Conservation (phyloP, 2,329 filamentous ascomycete species). For the Coleophoma cylindrospora region DNA sequence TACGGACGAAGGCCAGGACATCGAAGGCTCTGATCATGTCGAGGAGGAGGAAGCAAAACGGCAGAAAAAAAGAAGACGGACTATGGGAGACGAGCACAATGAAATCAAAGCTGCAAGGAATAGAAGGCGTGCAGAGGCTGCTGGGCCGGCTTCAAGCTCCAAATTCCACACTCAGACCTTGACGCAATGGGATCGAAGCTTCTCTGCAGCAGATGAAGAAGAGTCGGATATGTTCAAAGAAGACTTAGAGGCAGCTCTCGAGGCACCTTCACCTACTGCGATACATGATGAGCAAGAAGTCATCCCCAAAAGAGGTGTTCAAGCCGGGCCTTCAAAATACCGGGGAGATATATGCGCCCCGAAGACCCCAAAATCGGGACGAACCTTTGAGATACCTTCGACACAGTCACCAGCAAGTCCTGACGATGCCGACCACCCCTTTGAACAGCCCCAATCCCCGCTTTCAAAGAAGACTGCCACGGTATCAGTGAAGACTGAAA, state of each 20-base stretch:
- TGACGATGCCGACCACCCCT: too few relatives aligned
- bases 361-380: not conserved
- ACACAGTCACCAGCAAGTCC: not conserved
- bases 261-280: too few relatives aligned
- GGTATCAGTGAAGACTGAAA: too few relatives aligned
- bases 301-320: too few relatives aligned
- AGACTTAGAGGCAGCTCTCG: not conserved
- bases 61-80: not conserved
- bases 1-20: not conserved
- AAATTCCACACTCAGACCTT: not conserved
- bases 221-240: not conserved
- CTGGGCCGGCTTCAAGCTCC: not conserved
- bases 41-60: not conserved
- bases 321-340: too few relatives aligned
- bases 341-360: not conserved
- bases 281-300: too few relatives aligned
- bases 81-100: not conserved
- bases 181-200: not conserved
- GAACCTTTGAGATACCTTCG: not conserved
- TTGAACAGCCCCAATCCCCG: too few relatives aligned
- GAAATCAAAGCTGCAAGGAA: not conserved
- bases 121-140: not conserved
- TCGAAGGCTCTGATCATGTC: not conserved
- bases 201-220: not conserved
- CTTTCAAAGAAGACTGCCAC: too few relatives aligned